Conservation (phyloP, 257 asterid genomes). For the Phtheirospermum japonicum region DNA sequence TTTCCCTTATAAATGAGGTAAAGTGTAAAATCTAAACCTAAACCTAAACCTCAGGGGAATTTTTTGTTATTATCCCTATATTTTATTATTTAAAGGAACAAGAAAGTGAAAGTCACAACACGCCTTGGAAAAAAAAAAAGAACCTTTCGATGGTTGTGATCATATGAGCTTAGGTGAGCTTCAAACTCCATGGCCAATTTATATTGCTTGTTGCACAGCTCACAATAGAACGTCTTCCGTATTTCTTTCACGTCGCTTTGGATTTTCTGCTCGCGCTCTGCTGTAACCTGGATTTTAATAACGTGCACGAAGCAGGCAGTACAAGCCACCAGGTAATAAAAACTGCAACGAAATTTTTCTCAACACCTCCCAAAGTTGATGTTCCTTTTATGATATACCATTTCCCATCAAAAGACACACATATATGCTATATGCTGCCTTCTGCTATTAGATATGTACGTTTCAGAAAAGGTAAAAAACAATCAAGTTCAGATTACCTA, state of each 20-base stretch:
- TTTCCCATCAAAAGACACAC: slow-evolving; percentile 88
- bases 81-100: too few species aligned
- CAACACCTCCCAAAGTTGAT: slow-evolving; percentile 90
- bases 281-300: slow-evolving; percentile 99
- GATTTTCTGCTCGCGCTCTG: slow-evolving; percentile 96
- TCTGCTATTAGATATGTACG: slow-evolving; percentile 75
- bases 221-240: slow-evolving; percentile 93
- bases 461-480: slow-evolving; percentile 67
- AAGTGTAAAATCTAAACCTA: too few species aligned
- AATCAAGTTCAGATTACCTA: slow-evolving; percentile 59
- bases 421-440: slow-evolving; percentile 93
- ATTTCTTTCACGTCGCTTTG: slow-evolving; percentile 94
- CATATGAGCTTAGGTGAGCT: slow-evolving; percentile 94
- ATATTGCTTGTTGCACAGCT: slow-evolving; percentile 98
- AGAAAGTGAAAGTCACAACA: slow-evolving; percentile 6
- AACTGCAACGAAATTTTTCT: slow-evolving; percentile 86
- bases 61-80: too few species aligned
- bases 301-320: slow-evolving; percentile 99
- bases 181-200: slow-evolving; percentile 97
- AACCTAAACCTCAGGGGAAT: too few species aligned
- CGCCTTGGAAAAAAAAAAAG: background rate
- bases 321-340: slow-evolving; percentile 99
- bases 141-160: slow-evolving; percentile 98
- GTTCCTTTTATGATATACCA: slow-evolving; percentile 79
- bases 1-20: too few species aligned